Percentiles rank a stretch among this genome's conserved stretches.
Conservation (phyloP, 2,329 filamentous ascomycete species). For the Dichotomopilus funicola region DNA sequence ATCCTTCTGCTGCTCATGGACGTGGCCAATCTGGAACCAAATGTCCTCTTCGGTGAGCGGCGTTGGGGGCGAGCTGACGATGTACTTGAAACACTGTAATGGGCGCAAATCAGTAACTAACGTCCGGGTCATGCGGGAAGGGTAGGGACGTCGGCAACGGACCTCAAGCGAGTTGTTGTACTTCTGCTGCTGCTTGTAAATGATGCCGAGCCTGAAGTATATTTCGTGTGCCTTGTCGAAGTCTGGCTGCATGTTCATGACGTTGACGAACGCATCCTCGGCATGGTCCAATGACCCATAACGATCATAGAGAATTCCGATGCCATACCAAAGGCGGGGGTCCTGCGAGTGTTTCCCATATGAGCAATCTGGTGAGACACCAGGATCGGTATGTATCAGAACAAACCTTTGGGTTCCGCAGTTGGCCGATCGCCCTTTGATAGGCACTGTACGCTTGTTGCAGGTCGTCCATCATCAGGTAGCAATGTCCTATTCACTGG, state of each 20-base stretch:
- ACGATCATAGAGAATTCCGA: slow-evolving; percentile 92
- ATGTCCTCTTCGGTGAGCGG: slow-evolving; percentile 96
- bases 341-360: slow-evolving; percentile 48
- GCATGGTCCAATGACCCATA: slow-evolving; percentile 96
- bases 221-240: slow-evolving; percentile 99
- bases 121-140: neutral
- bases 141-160: slow-evolving; percentile 26
- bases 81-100: slow-evolving; percentile 90
- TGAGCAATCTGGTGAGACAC: neutral
- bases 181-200: slow-evolving; percentile 97
- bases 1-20: slow-evolving; percentile 98
- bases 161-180: slow-evolving; percentile 89
- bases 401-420: slow-evolving; percentile 83
- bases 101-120: slow-evolving; percentile 24
- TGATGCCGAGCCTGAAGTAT: slow-evolving; percentile 97
- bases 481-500: slow-evolving; percentile 70
- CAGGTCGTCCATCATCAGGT: slow-evolving; percentile 96
- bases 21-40: slow-evolving; percentile 99
- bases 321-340: slow-evolving; percentile 97
- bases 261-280: slow-evolving; percentile 95
- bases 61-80: slow-evolving; percentile 84
- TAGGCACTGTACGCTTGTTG: slow-evolving; percentile 97
- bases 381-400: neutral
- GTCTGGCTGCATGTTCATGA: slow-evolving; percentile 96
- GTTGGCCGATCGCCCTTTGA: slow-evolving; percentile 87